Evolutionary conservation across 371 early-diverging fungal species (phyloP), one percentile per base, ranked within the genome.

Genomic region (Mortierella sp.): DNA sequence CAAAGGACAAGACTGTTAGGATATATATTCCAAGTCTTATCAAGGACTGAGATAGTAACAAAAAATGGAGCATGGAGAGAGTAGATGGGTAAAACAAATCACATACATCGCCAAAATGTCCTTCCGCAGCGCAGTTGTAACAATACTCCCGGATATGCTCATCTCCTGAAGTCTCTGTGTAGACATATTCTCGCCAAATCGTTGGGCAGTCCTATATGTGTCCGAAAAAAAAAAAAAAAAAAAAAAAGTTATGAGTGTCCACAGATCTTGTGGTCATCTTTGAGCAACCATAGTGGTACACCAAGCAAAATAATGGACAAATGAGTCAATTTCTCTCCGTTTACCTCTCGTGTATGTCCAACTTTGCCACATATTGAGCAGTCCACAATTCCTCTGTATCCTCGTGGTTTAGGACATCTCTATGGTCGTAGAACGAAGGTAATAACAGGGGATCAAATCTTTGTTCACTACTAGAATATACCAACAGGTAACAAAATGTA

Each of bases 61-160:
- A n/a, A n/a, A n/a, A n/a, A n/a, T n/a, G n/a, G n/a, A n/a, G n/a
- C n/a, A n/a, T n/a, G n/a, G n/a, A n/a, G n/a, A n/a, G n/a, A n/a
- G n/a, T n/a, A n/a, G n/a, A n/a, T n/a, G 29, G 25, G 15, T 48
- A 29, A 28, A 19, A 29, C 16, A 7, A 29, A 57, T 15, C 7
- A 29, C 75, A 52, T 66, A 74, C 71, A 52, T 77, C 79, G 18
- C 79, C 79, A 66, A 72, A 72, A 29, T 77, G 79, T 21, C 68
- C 72, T 19, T 53, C 28, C 5, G 51, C 59, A n/a, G 45, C 68
- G 30, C 79, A 77, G 46, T 77, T 77, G 62, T 77, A 77, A 45
- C 79, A 77, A 26, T 68, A 72, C 21, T 23, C 16, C 4, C 11
- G 21, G 18, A 23, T 19, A 23, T 23, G 12, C 7, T 23, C 12